Evolutionary conservation across 176 grass and related monocot genomes (phyloP), one percentile per base, ranked within the genome.

Genomic region (Cymbopogon citratus): DNA sequence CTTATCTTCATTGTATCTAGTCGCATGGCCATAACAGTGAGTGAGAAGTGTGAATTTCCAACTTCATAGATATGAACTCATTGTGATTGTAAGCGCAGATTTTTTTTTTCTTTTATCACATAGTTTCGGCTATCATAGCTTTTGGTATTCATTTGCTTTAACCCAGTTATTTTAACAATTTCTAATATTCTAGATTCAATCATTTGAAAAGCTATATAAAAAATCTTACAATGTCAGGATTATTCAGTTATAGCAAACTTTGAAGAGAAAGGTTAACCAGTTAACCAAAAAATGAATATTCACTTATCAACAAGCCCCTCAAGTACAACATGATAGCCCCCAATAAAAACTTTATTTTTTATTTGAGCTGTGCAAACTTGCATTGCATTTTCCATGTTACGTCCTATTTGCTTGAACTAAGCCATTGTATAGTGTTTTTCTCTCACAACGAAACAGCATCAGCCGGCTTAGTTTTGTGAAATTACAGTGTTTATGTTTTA

Each of bases 151-250:
- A 26, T 41, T 81, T 65, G 18, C 26, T 75, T 45, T 34, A 59
- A 52, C 71, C 74, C 72, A 63, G 46, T 3, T 83, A 78, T 79
- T 52, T 52, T 38, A 63, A 40, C 77, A 70, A 75, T 62, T 80
- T 84, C 39, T 64, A 12, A 21, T 12, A 21, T 59, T 59, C 8
- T 24, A 59, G 3, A 64, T 71, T 63, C 40, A 59, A 76, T 63
- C 39, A 68, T 45, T 66, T 64, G 26, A 48, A 68, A 16, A 84
- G 23, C 28, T 62, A 59, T 29, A 74, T 46, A 12, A 12, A 65
- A 75, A 60, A 38, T 51, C 8, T 40, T 41, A 63, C 24, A 44
- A 77, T 28, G 8, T 27, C 16, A 15, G 35, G 39, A 59, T 41
- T 62, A 59, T 11, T 46, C 48, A 69, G 23, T 16, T 74, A 74